Evolutionary conservation across 345 rosid genomes (phyloP).

Genomic region (Gossypium longicalyx): DNA sequence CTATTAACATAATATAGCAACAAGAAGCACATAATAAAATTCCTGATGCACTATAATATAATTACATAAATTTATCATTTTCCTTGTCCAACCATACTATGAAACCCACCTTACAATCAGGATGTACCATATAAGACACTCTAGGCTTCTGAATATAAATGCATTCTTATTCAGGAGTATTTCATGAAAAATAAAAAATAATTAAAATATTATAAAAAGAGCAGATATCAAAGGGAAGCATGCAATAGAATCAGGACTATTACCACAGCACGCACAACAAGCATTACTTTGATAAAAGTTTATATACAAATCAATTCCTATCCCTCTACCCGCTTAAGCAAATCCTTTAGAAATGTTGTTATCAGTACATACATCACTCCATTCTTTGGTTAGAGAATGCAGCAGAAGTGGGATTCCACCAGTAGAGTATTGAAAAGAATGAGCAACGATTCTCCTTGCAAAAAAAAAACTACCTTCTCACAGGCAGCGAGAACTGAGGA

Average conservation of each 20-base stretch:
- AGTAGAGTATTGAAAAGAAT: not conserved
- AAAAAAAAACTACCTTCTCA: not conserved
- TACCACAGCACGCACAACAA: not conserved
- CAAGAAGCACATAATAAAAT: not conserved
- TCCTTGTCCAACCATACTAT: not conserved
- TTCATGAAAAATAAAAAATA: not conserved
- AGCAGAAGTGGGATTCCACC: not conserved
- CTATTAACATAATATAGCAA: slow-evolving; percentile 1
- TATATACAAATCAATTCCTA: not conserved
- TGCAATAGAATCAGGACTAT: not conserved
- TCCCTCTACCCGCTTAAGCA: not conserved
- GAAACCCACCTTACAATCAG: not conserved
- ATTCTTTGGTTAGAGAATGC: too few species aligned
- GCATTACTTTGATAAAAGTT: not conserved
- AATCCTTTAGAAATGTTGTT: not conserved
- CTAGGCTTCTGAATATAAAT: not conserved
- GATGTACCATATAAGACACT: not conserved
- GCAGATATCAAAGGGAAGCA: not conserved
- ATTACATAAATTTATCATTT: not conserved
- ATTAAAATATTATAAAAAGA: not conserved
- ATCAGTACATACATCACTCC: too few species aligned
- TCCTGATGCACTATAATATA: not conserved
- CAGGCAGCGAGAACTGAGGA: not conserved
- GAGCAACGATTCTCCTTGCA: not conserved
- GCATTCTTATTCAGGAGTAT: not conserved